Evolutionary conservation across 495 filamentous ascomycete species (phyloP), one percentile per base, ranked within the genome.

Genomic region (Rhizodiscina lignyota): DNA sequence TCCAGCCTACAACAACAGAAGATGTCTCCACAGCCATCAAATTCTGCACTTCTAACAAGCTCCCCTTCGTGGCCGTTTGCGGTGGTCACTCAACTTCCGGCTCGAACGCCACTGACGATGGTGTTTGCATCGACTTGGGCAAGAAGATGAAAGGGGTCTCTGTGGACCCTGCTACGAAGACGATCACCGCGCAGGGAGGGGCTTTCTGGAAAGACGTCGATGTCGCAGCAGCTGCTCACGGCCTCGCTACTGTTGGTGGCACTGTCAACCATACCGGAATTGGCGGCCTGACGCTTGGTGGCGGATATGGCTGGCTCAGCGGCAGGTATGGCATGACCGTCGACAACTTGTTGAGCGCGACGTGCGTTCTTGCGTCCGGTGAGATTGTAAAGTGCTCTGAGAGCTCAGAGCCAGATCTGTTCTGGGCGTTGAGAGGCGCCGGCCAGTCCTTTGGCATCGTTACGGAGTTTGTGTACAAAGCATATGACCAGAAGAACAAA

Each of bases 221-320:
- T 40, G 52, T 52, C 13, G 64, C 56, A 0, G 61, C 62, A 12
- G 62, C 49, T 11, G 44, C 58, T 26, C 50, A 66, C 37, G 63
- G 60, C 0, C 51, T 75, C n/a, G 72, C 67, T 6, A 62, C 61
- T 8, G 70, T 75, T 4, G 72, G 69, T 4, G 72, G 72, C 4
- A 74, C 68, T 0, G 68, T 73, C 13, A 70, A 70, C 42, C 61
- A 70, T 37, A 70, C 65, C 17, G 70, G 72, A 19, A 61, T 75
- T 17, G 69, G 68, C 1, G 72, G 72, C 4, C 46, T 73, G 18
- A 72, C 67, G 0, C 52, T 76, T 1, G 68, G 70, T 4, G 70
- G 70, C 0, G 70, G 72, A 2, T 66, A 69, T 42, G 70, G 70
- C 18, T 64, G 58, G 51, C 51, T 74, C 6, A 58, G 53, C 29